These are phyloP conservation scores for Sparassis latifolia DNA, from an alignment of 1,284 basidiomycete genomes.

Conservation along the genomic window DNA sequence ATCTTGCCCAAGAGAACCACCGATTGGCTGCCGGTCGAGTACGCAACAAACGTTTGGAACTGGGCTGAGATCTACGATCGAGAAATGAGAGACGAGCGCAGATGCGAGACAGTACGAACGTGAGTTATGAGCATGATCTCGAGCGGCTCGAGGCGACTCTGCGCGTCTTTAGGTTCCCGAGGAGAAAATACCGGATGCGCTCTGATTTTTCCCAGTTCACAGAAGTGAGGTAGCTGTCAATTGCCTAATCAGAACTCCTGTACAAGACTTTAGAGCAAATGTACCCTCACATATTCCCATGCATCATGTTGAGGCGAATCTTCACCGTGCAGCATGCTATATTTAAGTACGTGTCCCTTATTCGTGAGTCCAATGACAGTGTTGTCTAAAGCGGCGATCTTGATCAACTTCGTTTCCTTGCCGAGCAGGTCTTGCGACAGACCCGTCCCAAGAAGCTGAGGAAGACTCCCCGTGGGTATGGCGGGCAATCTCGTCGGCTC, in stretches of 20 bases:
- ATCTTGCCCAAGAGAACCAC: constrained; percentile 59
- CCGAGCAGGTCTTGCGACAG: constrained; percentile 24
- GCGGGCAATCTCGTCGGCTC: constrained; percentile 46
- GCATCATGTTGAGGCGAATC: constrained; percentile 28
- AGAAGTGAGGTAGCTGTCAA: constrained; percentile 61
- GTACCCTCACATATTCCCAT: constrained; percentile 72
- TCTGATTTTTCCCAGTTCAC: constrained; percentile 46
- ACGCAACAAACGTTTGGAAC: constrained; percentile 74
- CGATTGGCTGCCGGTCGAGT: constrained; percentile 64
- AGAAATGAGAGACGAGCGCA: constrained; percentile 18
- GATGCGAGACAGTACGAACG: constrained; percentile 8
- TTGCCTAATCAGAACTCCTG: no score
- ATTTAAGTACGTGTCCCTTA: constrained; percentile 67
- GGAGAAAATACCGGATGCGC: constrained; percentile 1
- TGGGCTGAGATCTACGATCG: constrained; percentile 74
- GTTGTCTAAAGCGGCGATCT: constrained; percentile 69
- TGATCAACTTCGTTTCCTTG: constrained; percentile 49
- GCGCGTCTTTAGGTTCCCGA: neutral
- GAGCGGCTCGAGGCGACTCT: constrained; percentile 1
- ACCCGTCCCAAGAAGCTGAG: constrained; percentile 36
- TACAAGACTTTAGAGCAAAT: neutral
- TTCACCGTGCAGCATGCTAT: constrained; percentile 38
- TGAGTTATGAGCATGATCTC: constrained; percentile 7
- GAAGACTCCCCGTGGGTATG: constrained; percentile 27
- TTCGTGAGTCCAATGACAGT: constrained; percentile 73